These are phyloP conservation scores for Trichoderma asperelloides DNA, from an alignment of 495 filamentous ascomycete species.

Conservation along the genomic window DNA sequence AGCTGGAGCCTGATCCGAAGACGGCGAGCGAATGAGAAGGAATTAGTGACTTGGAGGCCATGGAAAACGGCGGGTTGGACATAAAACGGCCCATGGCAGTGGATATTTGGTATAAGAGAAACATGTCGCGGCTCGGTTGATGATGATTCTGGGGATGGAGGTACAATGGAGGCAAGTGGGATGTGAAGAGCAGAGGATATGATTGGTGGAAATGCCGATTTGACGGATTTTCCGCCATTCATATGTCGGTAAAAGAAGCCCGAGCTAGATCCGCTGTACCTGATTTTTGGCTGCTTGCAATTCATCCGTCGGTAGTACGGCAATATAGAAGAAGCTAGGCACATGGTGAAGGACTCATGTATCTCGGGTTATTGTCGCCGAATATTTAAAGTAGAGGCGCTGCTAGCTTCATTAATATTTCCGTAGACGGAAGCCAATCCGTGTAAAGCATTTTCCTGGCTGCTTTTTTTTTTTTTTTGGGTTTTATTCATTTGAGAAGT, in stretches of 20 bases:
- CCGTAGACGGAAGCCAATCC: too few relatives aligned
- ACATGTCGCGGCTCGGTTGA: neutral
- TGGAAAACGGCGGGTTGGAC: neutral
- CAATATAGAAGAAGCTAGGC: neutral
- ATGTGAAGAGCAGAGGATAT: neutral
- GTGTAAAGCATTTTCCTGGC: too few relatives aligned
- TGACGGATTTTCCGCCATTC: neutral
- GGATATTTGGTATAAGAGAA: neutral
- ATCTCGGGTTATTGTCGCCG: neutral
- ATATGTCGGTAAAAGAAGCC: neutral
- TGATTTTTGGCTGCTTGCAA: neutral
- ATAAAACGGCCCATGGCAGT: neutral
- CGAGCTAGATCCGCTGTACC: neutral
- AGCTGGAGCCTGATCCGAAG: neutral
- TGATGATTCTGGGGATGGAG: neutral
- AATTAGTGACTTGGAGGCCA: neutral
- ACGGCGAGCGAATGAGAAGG: neutral
- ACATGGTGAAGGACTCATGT: neutral
- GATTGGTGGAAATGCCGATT: neutral
- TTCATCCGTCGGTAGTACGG: constrained; percentile 3
- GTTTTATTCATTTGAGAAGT: too few relatives aligned
- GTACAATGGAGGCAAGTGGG: neutral
- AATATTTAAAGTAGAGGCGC: neutral
- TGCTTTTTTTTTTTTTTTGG: neutral
- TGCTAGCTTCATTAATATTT: neutral